phyloP scores from a whole-genome alignment of 1,284 basidiomycete genomes.

The Ceratobasidium papillatum region DNA sequence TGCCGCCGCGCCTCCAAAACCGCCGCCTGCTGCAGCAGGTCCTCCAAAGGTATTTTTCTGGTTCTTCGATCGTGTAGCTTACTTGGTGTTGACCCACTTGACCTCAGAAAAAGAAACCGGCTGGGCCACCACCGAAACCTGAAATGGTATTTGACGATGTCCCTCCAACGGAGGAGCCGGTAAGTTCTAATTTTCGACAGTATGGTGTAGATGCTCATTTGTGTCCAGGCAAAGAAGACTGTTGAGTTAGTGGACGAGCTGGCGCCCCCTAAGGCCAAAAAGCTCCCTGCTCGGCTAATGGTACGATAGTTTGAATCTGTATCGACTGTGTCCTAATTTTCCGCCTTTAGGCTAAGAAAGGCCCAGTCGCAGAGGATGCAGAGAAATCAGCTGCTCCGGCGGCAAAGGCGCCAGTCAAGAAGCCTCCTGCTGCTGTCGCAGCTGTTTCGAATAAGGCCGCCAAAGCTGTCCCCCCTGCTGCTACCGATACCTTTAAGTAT shows the following conservation, averaged over 20 bases:
- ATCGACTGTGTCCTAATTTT: neutral
- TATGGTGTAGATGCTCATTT: neutral
- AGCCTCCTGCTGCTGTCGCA: constrained; percentile 54
- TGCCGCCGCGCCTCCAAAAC: constrained; percentile 59
- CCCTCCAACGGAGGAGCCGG: constrained; percentile 4
- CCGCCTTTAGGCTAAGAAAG: constrained; percentile 61
- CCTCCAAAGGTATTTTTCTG: constrained; percentile 52
- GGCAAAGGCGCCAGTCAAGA: constrained; percentile 58
- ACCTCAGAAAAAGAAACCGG: constrained; percentile 48
- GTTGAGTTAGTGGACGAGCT: constrained; percentile 40
- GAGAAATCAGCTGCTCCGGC: constrained; percentile 49
- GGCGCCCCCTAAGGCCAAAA: constrained; percentile 44
- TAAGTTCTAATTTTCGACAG: neutral
- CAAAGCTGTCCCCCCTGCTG: constrained; percentile 63
- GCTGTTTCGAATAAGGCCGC: constrained; percentile 58
- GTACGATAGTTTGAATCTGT: constrained; percentile 40
- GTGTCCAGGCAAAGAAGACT: constrained; percentile 2
- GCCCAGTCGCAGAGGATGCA: constrained; percentile 52
- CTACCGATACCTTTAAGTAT: constrained; percentile 88
- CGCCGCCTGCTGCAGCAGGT: constrained; percentile 53
- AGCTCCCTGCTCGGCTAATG: constrained; percentile 47
- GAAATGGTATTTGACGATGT: constrained; percentile 39
- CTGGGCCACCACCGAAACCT: constrained; percentile 32
- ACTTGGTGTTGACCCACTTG: neutral
- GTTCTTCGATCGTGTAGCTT: neutral